These are phyloP conservation scores for Alternaria alternata DNA, from an alignment of 2,329 filamentous ascomycete species.

Conservation along the genomic window DNA sequence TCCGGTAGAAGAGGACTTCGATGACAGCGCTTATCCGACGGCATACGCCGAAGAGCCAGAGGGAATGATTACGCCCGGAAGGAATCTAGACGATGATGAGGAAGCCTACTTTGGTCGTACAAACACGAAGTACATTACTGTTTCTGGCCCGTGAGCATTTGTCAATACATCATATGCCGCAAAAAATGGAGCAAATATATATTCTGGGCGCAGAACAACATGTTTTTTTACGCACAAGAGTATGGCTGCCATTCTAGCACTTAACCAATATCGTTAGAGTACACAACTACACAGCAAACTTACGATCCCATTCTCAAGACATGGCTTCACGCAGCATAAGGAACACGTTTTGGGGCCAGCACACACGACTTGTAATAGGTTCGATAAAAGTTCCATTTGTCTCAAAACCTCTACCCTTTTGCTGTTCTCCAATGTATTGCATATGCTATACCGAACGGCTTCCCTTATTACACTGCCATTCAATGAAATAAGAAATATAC, in stretches of 20 bases:
- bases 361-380: background rate
- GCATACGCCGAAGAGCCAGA: slow-evolving; percentile 33
- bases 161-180: background rate
- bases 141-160: background rate
- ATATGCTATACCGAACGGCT: background rate
- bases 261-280: background rate
- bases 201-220: background rate
- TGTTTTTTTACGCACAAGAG: background rate
- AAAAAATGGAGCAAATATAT: background rate
- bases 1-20: slow-evolving; percentile 9
- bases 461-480: background rate
- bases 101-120: slow-evolving; percentile 7
- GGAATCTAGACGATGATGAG: slow-evolving; percentile 8
- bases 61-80: slow-evolving; percentile 30
- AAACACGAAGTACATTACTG: background rate
- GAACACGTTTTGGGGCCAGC: background rate
- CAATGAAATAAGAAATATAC: background rate
- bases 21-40: slow-evolving; percentile 10
- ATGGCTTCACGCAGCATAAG: slow-evolving; percentile 1
- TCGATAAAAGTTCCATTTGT: background rate
- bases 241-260: background rate
- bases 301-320: background rate
- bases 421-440: background rate
- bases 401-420: background rate
- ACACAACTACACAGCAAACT: background rate